Evolutionary conservation across 2,329 filamentous ascomycete genomes (phyloP).

Genomic region (Microsporum canis): DNA sequence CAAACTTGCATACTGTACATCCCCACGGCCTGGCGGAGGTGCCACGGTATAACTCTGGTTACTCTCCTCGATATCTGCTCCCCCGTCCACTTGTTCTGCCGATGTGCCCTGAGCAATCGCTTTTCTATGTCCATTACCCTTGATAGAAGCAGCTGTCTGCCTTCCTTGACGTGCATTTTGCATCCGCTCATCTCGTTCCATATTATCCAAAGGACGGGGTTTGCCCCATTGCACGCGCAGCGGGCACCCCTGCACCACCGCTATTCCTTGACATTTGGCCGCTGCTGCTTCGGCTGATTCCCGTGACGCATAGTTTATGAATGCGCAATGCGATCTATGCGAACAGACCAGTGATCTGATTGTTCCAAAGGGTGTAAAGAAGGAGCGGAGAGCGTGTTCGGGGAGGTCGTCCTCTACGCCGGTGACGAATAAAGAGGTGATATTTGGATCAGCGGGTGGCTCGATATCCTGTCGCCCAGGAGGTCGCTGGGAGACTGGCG

Average conservation of each 20-base stretch:
- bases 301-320: slow-evolving; percentile 83
- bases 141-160: slow-evolving; percentile 42
- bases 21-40: slow-evolving; percentile 65
- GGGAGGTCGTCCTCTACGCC: slow-evolving; percentile 93
- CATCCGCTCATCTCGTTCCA: slow-evolving; percentile 75
- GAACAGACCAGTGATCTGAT: slow-evolving; percentile 90
- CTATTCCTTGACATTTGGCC: slow-evolving; percentile 71
- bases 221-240: slow-evolving; percentile 84
- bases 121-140: slow-evolving; percentile 18
- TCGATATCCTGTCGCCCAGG: slow-evolving; percentile 75
- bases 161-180: slow-evolving; percentile 71
- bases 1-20: slow-evolving; percentile 75
- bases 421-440: slow-evolving; percentile 89
- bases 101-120: slow-evolving; percentile 17
- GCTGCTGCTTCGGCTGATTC: slow-evolving; percentile 79
- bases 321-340: slow-evolving; percentile 93
- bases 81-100: background rate
- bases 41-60: slow-evolving; percentile 45
- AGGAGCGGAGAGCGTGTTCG: slow-evolving; percentile 79
- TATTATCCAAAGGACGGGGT: slow-evolving; percentile 79
- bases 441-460: slow-evolving; percentile 70
- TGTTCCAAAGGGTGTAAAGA: slow-evolving; percentile 80
- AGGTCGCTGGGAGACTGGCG: slow-evolving; percentile 60
- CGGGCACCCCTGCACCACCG: slow-evolving; percentile 82
- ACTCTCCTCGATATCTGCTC: slow-evolving; percentile 28